Evolutionary conservation across 73 alveolate genomes (phyloP), one percentile per base, ranked within the genome.

Genomic region (Stentor roeselii): DNA sequence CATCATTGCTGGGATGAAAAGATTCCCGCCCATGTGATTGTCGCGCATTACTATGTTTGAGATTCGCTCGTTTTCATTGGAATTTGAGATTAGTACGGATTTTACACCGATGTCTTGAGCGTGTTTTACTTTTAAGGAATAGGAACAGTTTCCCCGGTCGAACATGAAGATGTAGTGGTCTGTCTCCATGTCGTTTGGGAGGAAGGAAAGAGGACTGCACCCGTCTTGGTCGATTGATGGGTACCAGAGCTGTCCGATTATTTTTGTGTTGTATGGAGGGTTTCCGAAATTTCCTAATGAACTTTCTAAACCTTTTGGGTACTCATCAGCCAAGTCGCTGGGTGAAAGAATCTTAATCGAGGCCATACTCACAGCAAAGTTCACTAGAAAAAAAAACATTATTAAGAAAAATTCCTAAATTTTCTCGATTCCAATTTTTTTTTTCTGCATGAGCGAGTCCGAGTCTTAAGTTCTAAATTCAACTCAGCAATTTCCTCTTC

Each of bases 81-180:
- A n/a, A 75, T 92, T 82, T 3, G 82, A 86, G 21, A 92, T 84
- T n/a, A 92, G 27, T 59, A 92, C 59, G 93, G 91, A 88, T 37
- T 85, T 87, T 78, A 87, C 96, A 38, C 97, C 96, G 2, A 83
- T 87, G 78, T 37, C 84, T 91, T 92, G 92, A 32, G 91, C 97
- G 61, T 92, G 86, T 82, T 93, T 83, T 0, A 90, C 97, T 88
- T 92, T 86, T 21, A 82, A 76, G 59, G 85, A 83, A 82, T 87
- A 92, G 36, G 92, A 80, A 60, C 97, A 92, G 11, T 84, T 88
- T 2, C 96, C 92, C 74, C 97, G 86, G 78, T 86, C 88, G 38
- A 82, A 85, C 36, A 92, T 27, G 75, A 92, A 39, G 78, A 84
- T 32, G 60, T 35, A 30, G n/a, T 37, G 2, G 50, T 84, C 39